Evolutionary conservation across 345 rosid genomes (phyloP).

Genomic region (Combretum micranthum): DNA sequence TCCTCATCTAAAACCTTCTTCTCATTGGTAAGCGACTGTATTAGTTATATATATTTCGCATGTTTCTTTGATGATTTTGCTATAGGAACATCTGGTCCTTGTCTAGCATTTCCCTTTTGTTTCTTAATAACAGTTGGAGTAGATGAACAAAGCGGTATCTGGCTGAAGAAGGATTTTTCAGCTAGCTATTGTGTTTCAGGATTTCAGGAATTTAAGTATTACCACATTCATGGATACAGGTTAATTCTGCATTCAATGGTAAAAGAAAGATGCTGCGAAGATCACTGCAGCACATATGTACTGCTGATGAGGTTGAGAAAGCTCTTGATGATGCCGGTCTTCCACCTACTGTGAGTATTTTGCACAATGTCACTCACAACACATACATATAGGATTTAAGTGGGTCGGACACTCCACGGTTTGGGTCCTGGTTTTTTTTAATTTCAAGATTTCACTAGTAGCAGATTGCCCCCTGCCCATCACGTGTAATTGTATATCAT

Average conservation of each 20-base stretch:
- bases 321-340: conserved; percentile 62
- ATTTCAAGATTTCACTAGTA: neutral
- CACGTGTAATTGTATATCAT: neutral
- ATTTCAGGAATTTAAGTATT: too few species aligned
- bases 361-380: neutral
- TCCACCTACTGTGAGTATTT: conserved; percentile 50
- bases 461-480: neutral
- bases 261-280: conserved; percentile 81
- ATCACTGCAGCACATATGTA: conserved; percentile 63
- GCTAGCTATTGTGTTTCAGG: too few species aligned
- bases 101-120: neutral
- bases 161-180: too few species aligned
- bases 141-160: too few species aligned
- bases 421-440: neutral
- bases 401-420: too few species aligned
- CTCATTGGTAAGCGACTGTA: conserved; percentile 62
- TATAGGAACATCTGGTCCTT: neutral
- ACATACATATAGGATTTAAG: neutral
- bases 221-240: conserved; percentile 24
- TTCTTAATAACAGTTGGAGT: neutral
- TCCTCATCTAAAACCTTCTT: conserved; percentile 72
- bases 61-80: too few species aligned
- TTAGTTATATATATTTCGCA: neutral
- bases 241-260: conserved; percentile 84
- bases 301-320: conserved; percentile 64